phyloP scores from a whole-genome alignment of 2,329 filamentous ascomycete species.

The Acrocalymma vagum region DNA sequence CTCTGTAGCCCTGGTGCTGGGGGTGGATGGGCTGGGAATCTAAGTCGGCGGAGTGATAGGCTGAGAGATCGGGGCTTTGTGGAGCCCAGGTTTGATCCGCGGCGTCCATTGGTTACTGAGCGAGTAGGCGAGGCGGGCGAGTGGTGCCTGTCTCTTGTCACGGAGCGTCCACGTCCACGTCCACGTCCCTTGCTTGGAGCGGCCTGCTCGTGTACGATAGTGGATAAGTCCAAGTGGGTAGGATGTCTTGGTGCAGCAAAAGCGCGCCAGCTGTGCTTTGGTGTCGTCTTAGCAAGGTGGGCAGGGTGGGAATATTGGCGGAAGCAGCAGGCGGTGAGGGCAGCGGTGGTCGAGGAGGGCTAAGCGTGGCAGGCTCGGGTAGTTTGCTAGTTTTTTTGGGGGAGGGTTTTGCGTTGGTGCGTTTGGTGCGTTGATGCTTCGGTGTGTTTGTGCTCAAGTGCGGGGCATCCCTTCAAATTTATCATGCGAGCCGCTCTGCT shows the following conservation, averaged over 20 bases:
- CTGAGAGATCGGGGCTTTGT: slow-evolving; percentile 57
- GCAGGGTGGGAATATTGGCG: no score
- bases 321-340: slow-evolving; percentile 18
- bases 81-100: slow-evolving; percentile 48
- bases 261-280: no score
- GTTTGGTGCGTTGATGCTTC: no score
- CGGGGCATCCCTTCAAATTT: slow-evolving; percentile 22
- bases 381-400: slow-evolving; percentile 11
- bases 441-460: no score
- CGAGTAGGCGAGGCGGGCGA: slow-evolving; percentile 27
- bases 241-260: no score
- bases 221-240: no score
- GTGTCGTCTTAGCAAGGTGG: no score
- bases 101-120: slow-evolving; percentile 38
- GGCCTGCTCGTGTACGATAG: no score
- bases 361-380: slow-evolving; percentile 11
- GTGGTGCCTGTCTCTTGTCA: no score
- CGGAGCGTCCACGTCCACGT: no score
- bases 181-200: no score
- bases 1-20: slow-evolving; percentile 48
- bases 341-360: slow-evolving; percentile 6
- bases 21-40: slow-evolving; percentile 44
- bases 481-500: slow-evolving; percentile 13
- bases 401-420: no score
- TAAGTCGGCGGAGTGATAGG: slow-evolving; percentile 52